Evolutionary conservation across 257 asterid genomes (phyloP).

Genomic region (Solanum piurae): DNA sequence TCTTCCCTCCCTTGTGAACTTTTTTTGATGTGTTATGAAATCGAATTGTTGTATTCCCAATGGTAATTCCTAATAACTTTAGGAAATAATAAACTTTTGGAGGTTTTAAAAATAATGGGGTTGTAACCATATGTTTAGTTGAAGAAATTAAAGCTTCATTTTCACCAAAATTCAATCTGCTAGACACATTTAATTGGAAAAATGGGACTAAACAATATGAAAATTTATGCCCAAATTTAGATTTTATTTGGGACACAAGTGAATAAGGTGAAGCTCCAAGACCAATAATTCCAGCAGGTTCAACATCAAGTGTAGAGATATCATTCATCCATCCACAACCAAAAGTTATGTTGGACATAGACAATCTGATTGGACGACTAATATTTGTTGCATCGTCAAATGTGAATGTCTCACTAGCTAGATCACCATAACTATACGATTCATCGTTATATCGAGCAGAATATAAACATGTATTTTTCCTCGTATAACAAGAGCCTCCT

Average conservation of each 20-base stretch:
- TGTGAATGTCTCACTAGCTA: constrained; percentile 43
- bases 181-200: not conserved
- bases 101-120: constrained; percentile 21
- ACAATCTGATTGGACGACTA: not conserved
- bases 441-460: constrained; percentile 17
- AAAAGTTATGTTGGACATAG: constrained; percentile 19
- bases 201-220: constrained; percentile 53
- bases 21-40: not conserved
- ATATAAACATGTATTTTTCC: constrained; percentile 17
- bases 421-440: constrained; percentile 25
- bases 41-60: constrained; percentile 16
- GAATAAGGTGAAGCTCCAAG: constrained; percentile 46
- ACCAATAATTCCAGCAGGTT: constrained; percentile 50
- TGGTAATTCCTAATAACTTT: constrained; percentile 38
- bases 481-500: not conserved
- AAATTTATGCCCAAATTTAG: constrained; percentile 31
- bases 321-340: constrained; percentile 47
- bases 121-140: constrained; percentile 18
- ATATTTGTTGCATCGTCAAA: constrained; percentile 14
- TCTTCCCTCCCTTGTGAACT: constrained; percentile 22
- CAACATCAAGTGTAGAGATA: constrained; percentile 10
- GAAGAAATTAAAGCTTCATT: constrained; percentile 29
- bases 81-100: constrained; percentile 29
- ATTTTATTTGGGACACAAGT: constrained; percentile 32
- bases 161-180: constrained; percentile 42